Conservation (phyloP, 108 stramenopile species). For the Mediolabrus comicus region DNA sequence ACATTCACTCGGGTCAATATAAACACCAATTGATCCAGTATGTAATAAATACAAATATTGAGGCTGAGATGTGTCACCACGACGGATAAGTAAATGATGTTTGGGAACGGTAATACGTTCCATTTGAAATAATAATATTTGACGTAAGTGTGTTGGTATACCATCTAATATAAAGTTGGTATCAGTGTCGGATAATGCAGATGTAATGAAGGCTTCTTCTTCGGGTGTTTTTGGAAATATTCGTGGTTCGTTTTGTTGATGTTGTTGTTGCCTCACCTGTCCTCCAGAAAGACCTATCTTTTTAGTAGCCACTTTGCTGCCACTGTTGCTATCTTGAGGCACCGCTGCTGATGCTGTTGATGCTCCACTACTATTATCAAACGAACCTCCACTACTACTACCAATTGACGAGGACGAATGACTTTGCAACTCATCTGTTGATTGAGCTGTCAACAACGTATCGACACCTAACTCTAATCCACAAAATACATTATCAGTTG, state of each 20-base stretch:
- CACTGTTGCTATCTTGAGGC: too few species aligned
- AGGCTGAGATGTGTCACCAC: constrained; percentile 15
- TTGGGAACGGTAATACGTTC: constrained; percentile 28
- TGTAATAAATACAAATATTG: constrained; percentile 34
- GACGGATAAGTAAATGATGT: constrained; percentile 23
- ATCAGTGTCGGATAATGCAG: constrained; percentile 30
- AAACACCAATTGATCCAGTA: constrained; percentile 32
- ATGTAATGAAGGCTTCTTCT: constrained; percentile 32
- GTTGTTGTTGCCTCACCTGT: too few species aligned
- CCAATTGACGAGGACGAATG: background rate
- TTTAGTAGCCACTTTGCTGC: too few species aligned
- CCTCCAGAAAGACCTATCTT: too few species aligned
- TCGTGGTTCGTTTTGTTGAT: background rate
- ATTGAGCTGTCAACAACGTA: constrained; percentile 6
- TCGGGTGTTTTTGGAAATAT: constrained; percentile 20
- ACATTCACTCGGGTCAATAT: constrained; percentile 37
- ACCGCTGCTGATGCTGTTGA: background rate
- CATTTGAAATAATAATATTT: constrained; percentile 24
- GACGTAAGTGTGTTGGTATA: constrained; percentile 19
- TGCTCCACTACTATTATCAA: background rate
- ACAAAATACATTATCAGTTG: constrained; percentile 27
- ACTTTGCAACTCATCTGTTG: too few species aligned
- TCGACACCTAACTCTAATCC: constrained; percentile 36
- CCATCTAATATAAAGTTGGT: constrained; percentile 35
- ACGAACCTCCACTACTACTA: background rate